Percentiles rank a stretch among this genome's conserved stretches.
Conservation (phyloP, 306 rosid species). For the barrel medic (Medicago truncatula) region MtrunA17r5.0-ANR NC_053043.1:16751501-16752000, state of each 20-base stretch:
- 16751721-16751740: constrained; percentile 15
- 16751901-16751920: constrained; percentile 41
- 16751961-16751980: constrained; percentile 26
- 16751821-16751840: constrained; percentile 57
- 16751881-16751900: constrained; percentile 85
- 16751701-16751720: constrained; percentile 37
- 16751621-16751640: constrained; percentile 60
- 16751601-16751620: constrained; percentile 9
- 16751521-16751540: constrained; percentile 27
- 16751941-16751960: constrained; percentile 21
- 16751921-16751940: constrained; percentile 37
- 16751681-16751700: constrained; percentile 65
- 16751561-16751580: constrained; percentile 10
- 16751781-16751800: constrained; percentile 18
- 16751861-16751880: constrained; percentile 80
- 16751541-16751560: constrained; percentile 32
- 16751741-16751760: constrained; percentile 11
- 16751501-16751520: constrained; percentile 12
- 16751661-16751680: constrained; percentile 82
- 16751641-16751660: constrained; percentile 82
- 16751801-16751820: constrained; percentile 37
- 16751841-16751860: constrained; percentile 65
- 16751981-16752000: constrained; percentile 92
- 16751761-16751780: constrained; percentile 15
- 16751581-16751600: constrained; percentile 8